Percentiles rank a stretch among this genome's conserved stretches.
Conservation (phyloP, 306 rosid species). For the Oemleria cerasiformis region DNA sequence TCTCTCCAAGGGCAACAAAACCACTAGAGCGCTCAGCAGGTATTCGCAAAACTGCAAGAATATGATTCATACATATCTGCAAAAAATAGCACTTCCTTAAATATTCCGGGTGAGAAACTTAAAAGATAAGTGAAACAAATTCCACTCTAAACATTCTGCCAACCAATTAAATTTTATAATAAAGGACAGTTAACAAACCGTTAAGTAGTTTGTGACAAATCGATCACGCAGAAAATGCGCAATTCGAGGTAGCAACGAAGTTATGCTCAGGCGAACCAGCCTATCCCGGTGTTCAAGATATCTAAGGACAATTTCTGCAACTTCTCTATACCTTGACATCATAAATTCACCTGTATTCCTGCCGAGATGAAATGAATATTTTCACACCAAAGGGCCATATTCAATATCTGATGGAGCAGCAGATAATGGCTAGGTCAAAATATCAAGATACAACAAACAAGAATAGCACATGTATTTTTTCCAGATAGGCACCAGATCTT, state of each 20-base stretch:
- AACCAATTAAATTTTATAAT: constrained; percentile 21
- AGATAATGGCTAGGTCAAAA: background rate
- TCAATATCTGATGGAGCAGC: background rate
- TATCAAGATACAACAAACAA: background rate
- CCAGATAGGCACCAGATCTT: background rate
- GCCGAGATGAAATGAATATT: constrained; percentile 29
- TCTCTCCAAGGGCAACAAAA: constrained; percentile 97
- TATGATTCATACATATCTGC: constrained; percentile 99
- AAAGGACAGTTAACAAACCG: constrained; percentile 42
- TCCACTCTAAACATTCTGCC: constrained; percentile 14
- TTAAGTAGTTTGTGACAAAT: constrained; percentile 89
- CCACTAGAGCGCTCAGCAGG: constrained; percentile 99
- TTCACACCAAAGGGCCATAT: background rate
- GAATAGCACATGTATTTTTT: background rate
- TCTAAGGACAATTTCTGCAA: constrained; percentile 93
- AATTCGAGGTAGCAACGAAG: constrained; percentile 91
- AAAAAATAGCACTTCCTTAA: constrained; percentile 32
- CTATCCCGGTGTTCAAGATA: constrained; percentile 90
- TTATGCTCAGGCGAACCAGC: constrained; percentile 97
- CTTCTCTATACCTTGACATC: constrained; percentile 99
- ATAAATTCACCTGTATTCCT: constrained; percentile 99
- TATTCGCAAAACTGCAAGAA: constrained; percentile 80
- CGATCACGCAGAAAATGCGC: constrained; percentile 98
- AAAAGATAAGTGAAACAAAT: constrained; percentile 6
- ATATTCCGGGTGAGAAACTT: constrained; percentile 22